Percentiles rank a stretch among this genome's conserved stretches.
These are phyloP conservation scores for Fusarium liriodendri DNA, from an alignment of 2,329 filamentous ascomycete genomes.

Conservation along the genomic window DNA sequence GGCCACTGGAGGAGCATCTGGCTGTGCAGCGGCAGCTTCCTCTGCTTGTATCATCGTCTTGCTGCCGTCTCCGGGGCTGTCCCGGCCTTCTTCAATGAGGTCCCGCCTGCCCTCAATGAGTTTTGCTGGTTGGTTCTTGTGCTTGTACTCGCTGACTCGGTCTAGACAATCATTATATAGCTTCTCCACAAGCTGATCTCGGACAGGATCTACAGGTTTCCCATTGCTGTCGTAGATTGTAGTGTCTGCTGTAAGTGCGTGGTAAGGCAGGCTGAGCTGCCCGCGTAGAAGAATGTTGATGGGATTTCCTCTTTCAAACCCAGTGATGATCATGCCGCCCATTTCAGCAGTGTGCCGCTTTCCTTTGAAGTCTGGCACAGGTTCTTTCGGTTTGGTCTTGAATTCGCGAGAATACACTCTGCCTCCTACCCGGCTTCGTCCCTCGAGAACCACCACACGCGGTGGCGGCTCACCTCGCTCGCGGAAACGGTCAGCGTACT, in stretches of 20 bases:
- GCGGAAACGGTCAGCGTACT: conserved; percentile 77
- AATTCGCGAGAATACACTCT: conserved; percentile 87
- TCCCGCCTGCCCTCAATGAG: conserved; percentile 86
- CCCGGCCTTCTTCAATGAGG: conserved; percentile 84
- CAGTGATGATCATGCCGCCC: conserved; percentile 98
- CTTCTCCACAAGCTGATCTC: conserved; percentile 87
- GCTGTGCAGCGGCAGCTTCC: conserved; percentile 73
- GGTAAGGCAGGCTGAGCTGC: conserved; percentile 88
- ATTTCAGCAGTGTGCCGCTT: conserved; percentile 88
- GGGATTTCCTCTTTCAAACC: conserved; percentile 95
- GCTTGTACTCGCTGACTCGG: conserved; percentile 89
- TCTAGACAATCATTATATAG: conserved; percentile 96
- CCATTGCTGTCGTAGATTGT: conserved; percentile 91
- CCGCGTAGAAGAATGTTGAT: conserved; percentile 91
- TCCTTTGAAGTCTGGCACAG: conserved; percentile 64
- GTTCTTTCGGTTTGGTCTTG: conserved; percentile 66
- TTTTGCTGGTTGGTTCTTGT: conserved; percentile 75
- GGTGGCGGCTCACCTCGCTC: conserved; percentile 76
- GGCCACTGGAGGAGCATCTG: conserved; percentile 63
- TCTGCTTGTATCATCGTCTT: conserved; percentile 79
- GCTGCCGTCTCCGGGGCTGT: conserved; percentile 76
- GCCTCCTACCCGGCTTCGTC: conserved; percentile 86
- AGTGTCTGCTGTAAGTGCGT: conserved; percentile 81
- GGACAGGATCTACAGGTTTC: conserved; percentile 78
- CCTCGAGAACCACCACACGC: conserved; percentile 85